Conservation (phyloP, 176 grass and related monocot species). For the Metroxylon sagu region DNA sequence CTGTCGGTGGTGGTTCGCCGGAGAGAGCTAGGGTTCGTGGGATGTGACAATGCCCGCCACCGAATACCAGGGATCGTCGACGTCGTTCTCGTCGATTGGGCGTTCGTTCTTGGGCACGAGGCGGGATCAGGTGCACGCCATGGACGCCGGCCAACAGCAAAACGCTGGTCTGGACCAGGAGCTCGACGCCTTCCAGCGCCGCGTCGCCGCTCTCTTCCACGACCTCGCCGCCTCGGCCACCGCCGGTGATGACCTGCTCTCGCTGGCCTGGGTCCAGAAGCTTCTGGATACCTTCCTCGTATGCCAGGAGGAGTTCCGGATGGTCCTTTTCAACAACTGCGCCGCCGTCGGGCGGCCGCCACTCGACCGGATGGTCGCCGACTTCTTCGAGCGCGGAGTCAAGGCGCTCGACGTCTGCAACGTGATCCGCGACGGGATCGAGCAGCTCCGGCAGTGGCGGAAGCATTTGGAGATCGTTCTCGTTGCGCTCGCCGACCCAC, state of each 20-base stretch:
- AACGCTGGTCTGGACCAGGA: slow-evolving; percentile 29
- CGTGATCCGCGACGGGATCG: slow-evolving; percentile 68
- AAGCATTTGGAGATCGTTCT: slow-evolving; percentile 64
- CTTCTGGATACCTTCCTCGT: slow-evolving; percentile 68
- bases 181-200: slow-evolving; percentile 65
- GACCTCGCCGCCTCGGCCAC: slow-evolving; percentile 21
- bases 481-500: slow-evolving; percentile 22
- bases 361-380: slow-evolving; percentile 35
- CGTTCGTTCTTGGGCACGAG: slow-evolving; percentile 53
- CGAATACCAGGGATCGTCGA: slow-evolving; percentile 60
- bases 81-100: slow-evolving; percentile 56
- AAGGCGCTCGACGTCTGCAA: slow-evolving; percentile 96
- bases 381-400: slow-evolving; percentile 71
- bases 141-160: slow-evolving; percentile 15
- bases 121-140: slow-evolving; percentile 41
- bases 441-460: slow-evolving; percentile 72
- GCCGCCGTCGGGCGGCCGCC: slow-evolving; percentile 14
- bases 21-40: not conserved
- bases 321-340: slow-evolving; percentile 29
- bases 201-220: slow-evolving; percentile 36
- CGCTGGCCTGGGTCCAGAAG: slow-evolving; percentile 57
- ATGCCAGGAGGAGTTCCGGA: slow-evolving; percentile 60
- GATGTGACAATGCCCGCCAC: slow-evolving; percentile 64
- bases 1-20: not conserved
- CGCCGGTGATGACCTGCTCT: slow-evolving; percentile 28